These are phyloP conservation scores for Meyerozyma smithsonii DNA, from an alignment of 1,139 yeast species.

Conservation along the genomic window DNA sequence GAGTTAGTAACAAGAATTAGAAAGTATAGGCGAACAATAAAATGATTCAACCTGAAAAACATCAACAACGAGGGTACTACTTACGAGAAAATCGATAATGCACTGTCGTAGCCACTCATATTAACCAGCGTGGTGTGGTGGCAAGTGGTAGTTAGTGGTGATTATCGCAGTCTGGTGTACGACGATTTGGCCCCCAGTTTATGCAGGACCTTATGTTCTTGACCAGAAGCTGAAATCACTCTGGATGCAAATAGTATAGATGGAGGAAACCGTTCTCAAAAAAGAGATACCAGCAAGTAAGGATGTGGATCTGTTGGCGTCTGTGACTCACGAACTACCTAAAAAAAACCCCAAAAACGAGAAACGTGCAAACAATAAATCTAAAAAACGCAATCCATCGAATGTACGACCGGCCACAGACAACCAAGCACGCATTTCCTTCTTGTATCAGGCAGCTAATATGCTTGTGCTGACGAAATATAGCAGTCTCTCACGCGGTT, in stretches of 20 bases:
- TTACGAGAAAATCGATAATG: slow-evolving; percentile 93
- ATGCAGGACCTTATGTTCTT: not conserved
- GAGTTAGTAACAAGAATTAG: slow-evolving; percentile 5
- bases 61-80: slow-evolving; percentile 22
- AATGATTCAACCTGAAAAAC: no score
- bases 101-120: slow-evolving; percentile 99
- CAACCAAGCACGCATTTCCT: slow-evolving; percentile 54
- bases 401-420: slow-evolving; percentile 27
- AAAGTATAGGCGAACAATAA: no score
- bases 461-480: slow-evolving; percentile 19
- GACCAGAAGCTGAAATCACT: not conserved
- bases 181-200: not conserved
- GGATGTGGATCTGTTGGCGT: no score
- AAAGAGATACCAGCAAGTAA: no score
- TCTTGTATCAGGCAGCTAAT: slow-evolving; percentile 48
- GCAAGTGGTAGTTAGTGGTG: slow-evolving; percentile 1
- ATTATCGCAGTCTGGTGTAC: not conserved
- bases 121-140: slow-evolving; percentile 3
- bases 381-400: not conserved
- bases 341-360: not conserved
- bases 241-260: no score
- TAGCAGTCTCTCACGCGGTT: slow-evolving; percentile 43
- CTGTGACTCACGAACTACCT: no score
- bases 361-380: not conserved
- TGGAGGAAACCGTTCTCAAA: no score